Percentiles rank a stretch among this genome's conserved stretches.
phyloP scores from a whole-genome alignment of 2,329 filamentous ascomycete species.

The Aspergillus quadricinctus region DNA sequence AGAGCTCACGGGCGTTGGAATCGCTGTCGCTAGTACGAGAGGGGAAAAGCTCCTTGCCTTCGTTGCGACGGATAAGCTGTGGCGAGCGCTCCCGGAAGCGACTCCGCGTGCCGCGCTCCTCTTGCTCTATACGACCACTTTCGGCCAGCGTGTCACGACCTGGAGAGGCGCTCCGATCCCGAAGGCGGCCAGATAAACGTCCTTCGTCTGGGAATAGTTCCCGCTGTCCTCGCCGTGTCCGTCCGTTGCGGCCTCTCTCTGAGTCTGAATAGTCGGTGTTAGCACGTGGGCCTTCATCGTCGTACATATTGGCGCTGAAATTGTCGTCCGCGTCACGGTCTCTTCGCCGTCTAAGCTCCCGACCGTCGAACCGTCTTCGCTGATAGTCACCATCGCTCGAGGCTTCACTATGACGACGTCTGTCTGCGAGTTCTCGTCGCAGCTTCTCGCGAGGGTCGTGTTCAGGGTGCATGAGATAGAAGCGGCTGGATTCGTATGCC shows the following conservation, averaged over 20 bases:
- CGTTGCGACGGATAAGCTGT: constrained; percentile 32
- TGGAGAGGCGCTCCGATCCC: constrained; percentile 59
- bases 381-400: constrained; percentile 41
- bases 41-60: constrained; percentile 59
- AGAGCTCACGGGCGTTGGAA: constrained; percentile 44
- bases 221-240: constrained; percentile 25
- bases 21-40: constrained; percentile 21
- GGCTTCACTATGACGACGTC: constrained; percentile 35
- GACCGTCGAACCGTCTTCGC: constrained; percentile 58
- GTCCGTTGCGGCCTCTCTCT: constrained; percentile 25
- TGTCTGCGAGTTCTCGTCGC: constrained; percentile 50
- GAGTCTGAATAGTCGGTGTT: constrained; percentile 25
- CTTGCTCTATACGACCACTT: constrained; percentile 29
- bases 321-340: constrained; percentile 49
- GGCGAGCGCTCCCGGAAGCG: constrained; percentile 43
- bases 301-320: constrained; percentile 78
- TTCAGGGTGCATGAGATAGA: constrained; percentile 88
- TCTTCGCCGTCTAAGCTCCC: constrained; percentile 45
- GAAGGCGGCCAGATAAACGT: constrained; percentile 44
- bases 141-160: constrained; percentile 48
- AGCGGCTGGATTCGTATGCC: constrained; percentile 76
- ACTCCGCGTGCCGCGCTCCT: constrained; percentile 34
- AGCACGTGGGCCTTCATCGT: constrained; percentile 54
- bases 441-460: constrained; percentile 74
- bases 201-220: constrained; percentile 39